Percentiles rank a stretch among this genome's conserved stretches.
These are phyloP conservation scores for Penicillium sp. DNA, from an alignment of 2,329 filamentous ascomycete genomes.

Conservation along the genomic window DNA sequence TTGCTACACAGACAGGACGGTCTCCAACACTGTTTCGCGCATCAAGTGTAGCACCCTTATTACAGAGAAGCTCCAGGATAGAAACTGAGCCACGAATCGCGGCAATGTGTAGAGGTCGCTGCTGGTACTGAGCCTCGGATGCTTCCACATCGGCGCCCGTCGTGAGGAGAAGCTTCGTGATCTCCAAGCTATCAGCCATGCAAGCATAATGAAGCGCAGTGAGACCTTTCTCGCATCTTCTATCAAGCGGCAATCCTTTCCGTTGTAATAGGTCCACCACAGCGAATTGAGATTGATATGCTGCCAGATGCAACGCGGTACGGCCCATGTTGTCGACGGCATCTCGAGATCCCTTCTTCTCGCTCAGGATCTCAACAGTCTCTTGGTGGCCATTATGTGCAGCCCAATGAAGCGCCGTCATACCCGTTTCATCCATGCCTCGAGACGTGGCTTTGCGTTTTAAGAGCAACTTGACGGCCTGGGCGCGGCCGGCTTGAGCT, in stretches of 20 bases:
- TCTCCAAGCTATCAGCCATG: slow-evolving; percentile 32
- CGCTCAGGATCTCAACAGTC: slow-evolving; percentile 37
- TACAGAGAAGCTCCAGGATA: slow-evolving; percentile 38
- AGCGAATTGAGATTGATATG: slow-evolving; percentile 40
- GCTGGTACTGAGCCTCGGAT: slow-evolving; percentile 28
- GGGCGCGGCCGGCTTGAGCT: slow-evolving; percentile 34
- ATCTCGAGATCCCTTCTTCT: slow-evolving; percentile 33
- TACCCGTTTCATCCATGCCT: slow-evolving; percentile 36
- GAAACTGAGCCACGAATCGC: slow-evolving; percentile 32
- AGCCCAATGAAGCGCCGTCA: slow-evolving; percentile 46
- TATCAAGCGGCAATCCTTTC: slow-evolving; percentile 34
- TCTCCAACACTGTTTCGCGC: slow-evolving; percentile 39
- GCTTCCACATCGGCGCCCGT: slow-evolving; percentile 41
- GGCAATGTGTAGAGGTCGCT: slow-evolving; percentile 41
- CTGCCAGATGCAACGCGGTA: slow-evolving; percentile 43
- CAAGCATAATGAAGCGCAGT: slow-evolving; percentile 46
- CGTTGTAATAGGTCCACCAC: slow-evolving; percentile 44
- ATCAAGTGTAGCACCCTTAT: slow-evolving; percentile 37
- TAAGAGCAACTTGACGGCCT: slow-evolving; percentile 35
- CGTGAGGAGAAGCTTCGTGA: slow-evolving; percentile 38
- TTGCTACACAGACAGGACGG: slow-evolving; percentile 39
- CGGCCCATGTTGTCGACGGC: slow-evolving; percentile 35
- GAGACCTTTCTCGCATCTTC: slow-evolving; percentile 33
- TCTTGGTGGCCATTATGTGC: slow-evolving; percentile 44
- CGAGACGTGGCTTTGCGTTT: slow-evolving; percentile 36